Percentiles rank a stretch among this genome's conserved stretches.
Evolutionary conservation across 208 protist genomes (phyloP).

Genomic region (Endotrypanum monterogeii): DNA sequence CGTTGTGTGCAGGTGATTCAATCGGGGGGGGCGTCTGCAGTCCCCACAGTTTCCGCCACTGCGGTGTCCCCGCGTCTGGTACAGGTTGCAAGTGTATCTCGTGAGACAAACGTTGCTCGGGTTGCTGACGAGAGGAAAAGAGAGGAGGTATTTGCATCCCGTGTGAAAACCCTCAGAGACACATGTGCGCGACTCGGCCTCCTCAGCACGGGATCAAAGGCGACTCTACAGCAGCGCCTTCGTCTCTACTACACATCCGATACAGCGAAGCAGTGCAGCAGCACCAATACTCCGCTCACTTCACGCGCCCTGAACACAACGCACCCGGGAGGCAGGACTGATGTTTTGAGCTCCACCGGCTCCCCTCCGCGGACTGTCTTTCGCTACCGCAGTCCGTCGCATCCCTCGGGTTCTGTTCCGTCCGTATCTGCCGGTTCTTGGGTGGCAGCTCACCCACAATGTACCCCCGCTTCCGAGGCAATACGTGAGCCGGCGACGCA

Average conservation of each 20-base stretch:
- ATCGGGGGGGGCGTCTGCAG: neutral
- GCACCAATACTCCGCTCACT: neutral
- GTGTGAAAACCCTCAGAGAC: conserved; percentile 33
- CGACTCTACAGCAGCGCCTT: conserved; percentile 41
- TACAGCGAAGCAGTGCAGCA: neutral
- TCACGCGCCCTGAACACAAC: neutral
- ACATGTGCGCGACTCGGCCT: conserved; percentile 43
- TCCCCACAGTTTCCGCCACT: neutral
- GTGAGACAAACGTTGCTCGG: neutral
- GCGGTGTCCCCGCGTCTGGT: neutral
- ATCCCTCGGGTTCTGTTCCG: neutral
- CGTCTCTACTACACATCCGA: conserved; percentile 13
- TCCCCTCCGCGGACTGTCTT: conserved; percentile 46
- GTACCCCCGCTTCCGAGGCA: neutral
- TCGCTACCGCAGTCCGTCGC: conserved; percentile 32
- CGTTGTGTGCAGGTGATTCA: neutral
- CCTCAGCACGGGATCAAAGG: conserved; percentile 42
- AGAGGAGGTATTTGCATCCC: neutral
- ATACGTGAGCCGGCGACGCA: neutral
- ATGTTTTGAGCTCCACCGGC: neutral
- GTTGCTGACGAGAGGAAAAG: neutral
- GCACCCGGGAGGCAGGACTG: neutral
- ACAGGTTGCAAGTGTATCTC: neutral
- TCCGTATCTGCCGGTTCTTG: neutral
- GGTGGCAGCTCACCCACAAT: neutral